Percentiles rank a stretch among this genome's conserved stretches.
These are phyloP conservation scores for Cucumis melo DNA, from an alignment of 306 rosid genomes.

Conservation along the genomic window DNA sequence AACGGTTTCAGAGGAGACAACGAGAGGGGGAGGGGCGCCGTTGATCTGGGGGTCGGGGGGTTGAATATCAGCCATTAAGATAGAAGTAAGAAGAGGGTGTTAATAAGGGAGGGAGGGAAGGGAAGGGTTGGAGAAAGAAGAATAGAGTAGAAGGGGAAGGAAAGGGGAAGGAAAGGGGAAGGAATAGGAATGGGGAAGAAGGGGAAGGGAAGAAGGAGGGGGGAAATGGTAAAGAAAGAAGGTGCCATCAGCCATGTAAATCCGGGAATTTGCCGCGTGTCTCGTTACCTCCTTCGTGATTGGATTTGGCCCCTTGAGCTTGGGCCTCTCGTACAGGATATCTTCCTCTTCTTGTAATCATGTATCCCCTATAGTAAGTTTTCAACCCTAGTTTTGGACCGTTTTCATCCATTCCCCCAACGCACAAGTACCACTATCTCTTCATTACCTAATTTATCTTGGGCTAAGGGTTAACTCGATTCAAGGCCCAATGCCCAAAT, in stretches of 20 bases:
- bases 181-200: too few species aligned
- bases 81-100: neutral
- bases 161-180: too few species aligned
- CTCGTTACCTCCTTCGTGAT: neutral
- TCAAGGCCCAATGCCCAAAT: too few species aligned
- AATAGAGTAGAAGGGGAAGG: neutral
- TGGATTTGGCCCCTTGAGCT: neutral
- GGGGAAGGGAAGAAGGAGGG: neutral
- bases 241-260: neutral
- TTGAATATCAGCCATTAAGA: slow-evolving; percentile 57
- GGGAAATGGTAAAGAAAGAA: neutral
- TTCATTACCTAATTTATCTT: too few species aligned
- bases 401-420: too few species aligned
- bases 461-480: too few species aligned
- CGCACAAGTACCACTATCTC: too few species aligned
- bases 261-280: slow-evolving; percentile 7
- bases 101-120: neutral
- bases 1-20: slow-evolving; percentile 37
- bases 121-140: neutral
- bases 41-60: slow-evolving; percentile 45
- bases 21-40: slow-evolving; percentile 24
- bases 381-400: neutral
- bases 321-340: neutral
- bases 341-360: neutral
- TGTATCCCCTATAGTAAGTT: neutral